These are phyloP conservation scores for Meyerozyma elateridarum DNA, from an alignment of 1,139 yeast species.

Conservation along the genomic window DNA sequence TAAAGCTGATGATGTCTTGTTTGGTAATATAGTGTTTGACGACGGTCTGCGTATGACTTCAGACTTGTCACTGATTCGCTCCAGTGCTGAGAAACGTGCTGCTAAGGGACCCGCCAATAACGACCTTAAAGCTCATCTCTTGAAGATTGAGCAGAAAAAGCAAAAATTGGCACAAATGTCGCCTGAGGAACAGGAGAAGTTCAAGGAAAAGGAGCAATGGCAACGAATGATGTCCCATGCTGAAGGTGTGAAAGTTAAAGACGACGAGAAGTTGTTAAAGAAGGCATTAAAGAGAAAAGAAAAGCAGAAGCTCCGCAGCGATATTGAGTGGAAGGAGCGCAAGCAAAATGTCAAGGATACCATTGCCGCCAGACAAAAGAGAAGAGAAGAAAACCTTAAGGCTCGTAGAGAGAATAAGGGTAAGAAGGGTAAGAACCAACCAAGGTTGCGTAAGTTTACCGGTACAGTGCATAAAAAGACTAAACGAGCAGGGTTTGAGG, in stretches of 20 bases:
- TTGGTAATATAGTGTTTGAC: constrained; percentile 76
- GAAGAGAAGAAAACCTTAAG: constrained; percentile 85
- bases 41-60: constrained; percentile 83
- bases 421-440: constrained; percentile 61
- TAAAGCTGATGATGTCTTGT: constrained; percentile 48
- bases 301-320: constrained; percentile 73
- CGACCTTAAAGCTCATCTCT: constrained; percentile 80
- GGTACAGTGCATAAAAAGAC: constrained; percentile 46
- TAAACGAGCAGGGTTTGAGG: constrained; percentile 59
- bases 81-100: constrained; percentile 44
- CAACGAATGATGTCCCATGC: constrained; percentile 76
- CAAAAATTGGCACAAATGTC: constrained; percentile 56
- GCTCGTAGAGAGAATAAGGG: constrained; percentile 80
- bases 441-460: constrained; percentile 64
- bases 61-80: constrained; percentile 59
- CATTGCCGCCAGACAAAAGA: constrained; percentile 69
- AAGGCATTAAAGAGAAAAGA: constrained; percentile 84
- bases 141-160: constrained; percentile 69
- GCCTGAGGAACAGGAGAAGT: constrained; percentile 56
- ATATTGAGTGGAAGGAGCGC: constrained; percentile 83
- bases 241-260: constrained; percentile 83
- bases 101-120: constrained; percentile 82
- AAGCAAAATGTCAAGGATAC: constrained; percentile 72
- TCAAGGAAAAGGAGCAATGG: constrained; percentile 80
- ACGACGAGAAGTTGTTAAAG: constrained; percentile 81